Base-by-base conservation (phyloP, 2,329 filamentous ascomycete species). In the Epichloe uncinata region DNA sequence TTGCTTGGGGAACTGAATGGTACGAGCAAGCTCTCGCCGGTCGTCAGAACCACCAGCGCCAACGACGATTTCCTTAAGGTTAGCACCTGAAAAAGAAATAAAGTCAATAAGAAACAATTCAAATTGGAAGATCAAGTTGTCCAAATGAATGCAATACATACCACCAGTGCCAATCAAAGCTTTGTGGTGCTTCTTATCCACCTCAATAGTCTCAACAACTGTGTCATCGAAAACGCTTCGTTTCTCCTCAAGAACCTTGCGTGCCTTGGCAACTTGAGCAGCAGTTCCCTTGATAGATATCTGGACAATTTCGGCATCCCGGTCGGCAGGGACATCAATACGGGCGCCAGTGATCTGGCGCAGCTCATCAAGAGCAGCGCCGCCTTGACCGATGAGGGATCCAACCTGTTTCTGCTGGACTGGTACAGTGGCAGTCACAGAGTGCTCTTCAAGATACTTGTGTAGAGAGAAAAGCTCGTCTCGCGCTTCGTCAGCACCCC, bases 171-270 rank as follows among this genome's bases (percentile, higher is more conserved):
- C 93, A 66, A 98, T 98, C 55, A 98, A 74, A 49, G 84, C 79
- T 68, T 85, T 83, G 71, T 98, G 93, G 67, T 93, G 82, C 73
- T 94, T 95, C 72, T 88, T 87, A 58, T 97, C 90, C n/a, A 98
- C 82, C 35, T 94, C 85, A 45, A 98, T 73, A 12, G 82, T 88
- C 70, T 84, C 82, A 15, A 83, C 80, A 47, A 96, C 76, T n/a
- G 87, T 95, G 56, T 93, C 83, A 60, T 97, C 89, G 58, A 96
- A 96, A 18, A 89, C 75, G 53, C 83, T 84, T 49, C 85, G 84
- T 70, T 90, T 89, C 69, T 93, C 85, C 65, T 91, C 82, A 22
- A 98, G 76, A 46, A 93, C 71, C 71, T 93, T 93, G 78, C 93
- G 93, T 4, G 93, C 91, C 57, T 90, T 85, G 45, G 89, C 83